phyloP scores from a whole-genome alignment of 768 basidiomycete genomes.

The Russula sp. region DNA sequence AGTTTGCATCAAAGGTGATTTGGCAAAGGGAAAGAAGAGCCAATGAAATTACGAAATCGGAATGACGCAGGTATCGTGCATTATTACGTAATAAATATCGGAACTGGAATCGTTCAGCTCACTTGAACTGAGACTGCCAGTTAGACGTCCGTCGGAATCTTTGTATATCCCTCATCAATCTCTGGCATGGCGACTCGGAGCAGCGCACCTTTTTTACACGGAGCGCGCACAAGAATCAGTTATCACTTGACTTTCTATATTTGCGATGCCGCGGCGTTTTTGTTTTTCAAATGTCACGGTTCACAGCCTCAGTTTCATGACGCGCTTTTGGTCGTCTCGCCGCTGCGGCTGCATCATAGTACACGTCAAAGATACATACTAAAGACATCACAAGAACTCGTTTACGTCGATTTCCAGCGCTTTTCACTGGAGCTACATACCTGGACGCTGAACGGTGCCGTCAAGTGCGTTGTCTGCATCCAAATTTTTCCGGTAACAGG shows the following conservation, averaged over 20 bases:
- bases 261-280: not conserved
- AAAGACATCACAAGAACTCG: not conserved
- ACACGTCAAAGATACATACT: not conserved
- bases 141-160: too few relatives aligned
- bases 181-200: not conserved
- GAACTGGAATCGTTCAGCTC: too few relatives aligned
- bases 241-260: too few relatives aligned
- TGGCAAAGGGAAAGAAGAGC: too few relatives aligned
- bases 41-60: too few relatives aligned
- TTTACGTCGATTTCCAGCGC: slow-evolving; percentile 13
- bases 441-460: not conserved
- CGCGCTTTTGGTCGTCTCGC: too few relatives aligned
- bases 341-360: not conserved
- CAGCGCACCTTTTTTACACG: not conserved
- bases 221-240: not conserved
- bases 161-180: too few relatives aligned
- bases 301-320: not conserved
- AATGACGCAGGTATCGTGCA: too few relatives aligned
- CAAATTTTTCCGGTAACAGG: slow-evolving; percentile 1
- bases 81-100: too few relatives aligned
- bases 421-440: not conserved
- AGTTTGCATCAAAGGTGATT: too few relatives aligned
- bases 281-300: not conserved
- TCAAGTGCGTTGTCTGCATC: not conserved
- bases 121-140: too few relatives aligned